A percentile compares a stretch with the other conserved stretches of the same genome.
Evolutionary conservation across 1,139 yeast genomes (phyloP).

Genomic region (Waltiozyma sp.): DNA sequence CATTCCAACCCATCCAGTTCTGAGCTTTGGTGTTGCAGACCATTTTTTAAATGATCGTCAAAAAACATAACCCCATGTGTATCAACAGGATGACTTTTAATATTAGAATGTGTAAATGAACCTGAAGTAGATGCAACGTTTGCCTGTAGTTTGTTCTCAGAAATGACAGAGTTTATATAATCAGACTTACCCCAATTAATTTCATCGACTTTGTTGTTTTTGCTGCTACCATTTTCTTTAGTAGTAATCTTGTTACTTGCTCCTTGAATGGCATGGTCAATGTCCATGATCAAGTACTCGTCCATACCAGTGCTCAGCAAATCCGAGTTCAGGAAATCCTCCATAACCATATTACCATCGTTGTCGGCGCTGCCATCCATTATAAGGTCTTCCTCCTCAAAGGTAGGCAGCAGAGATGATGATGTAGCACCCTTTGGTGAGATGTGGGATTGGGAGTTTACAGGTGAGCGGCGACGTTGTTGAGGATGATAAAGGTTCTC

Average conservation of each 20-base stretch:
- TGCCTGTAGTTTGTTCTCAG: not conserved
- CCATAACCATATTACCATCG: not conserved
- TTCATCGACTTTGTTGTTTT: too few relatives aligned
- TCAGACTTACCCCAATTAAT: not conserved
- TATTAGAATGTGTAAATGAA: conserved; percentile 7
- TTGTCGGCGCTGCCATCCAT: not conserved
- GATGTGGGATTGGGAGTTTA: not conserved
- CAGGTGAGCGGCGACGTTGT: not conserved
- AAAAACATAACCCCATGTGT: too few relatives aligned
- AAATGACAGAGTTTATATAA: not conserved
- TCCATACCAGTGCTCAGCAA: not conserved
- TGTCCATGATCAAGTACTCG: not conserved
- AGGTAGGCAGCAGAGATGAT: not conserved
- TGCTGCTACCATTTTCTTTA: too few relatives aligned
- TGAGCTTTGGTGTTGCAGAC: conserved; percentile 7
- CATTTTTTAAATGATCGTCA: too few relatives aligned
- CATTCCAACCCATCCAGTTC: conserved; percentile 17
- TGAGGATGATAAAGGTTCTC: not conserved
- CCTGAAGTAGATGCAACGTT: conserved; percentile 8
- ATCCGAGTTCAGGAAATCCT: not conserved
- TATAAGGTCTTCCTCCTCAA: not conserved
- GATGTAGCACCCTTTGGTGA: not conserved
- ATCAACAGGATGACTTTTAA: conserved; percentile 4
- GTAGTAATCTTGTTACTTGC: too few relatives aligned
- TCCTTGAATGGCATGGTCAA: not conserved